These are phyloP conservation scores for Chloromonas sp. DNA, from an alignment of 163 green algal genomes.

Conservation along the genomic window DNA sequence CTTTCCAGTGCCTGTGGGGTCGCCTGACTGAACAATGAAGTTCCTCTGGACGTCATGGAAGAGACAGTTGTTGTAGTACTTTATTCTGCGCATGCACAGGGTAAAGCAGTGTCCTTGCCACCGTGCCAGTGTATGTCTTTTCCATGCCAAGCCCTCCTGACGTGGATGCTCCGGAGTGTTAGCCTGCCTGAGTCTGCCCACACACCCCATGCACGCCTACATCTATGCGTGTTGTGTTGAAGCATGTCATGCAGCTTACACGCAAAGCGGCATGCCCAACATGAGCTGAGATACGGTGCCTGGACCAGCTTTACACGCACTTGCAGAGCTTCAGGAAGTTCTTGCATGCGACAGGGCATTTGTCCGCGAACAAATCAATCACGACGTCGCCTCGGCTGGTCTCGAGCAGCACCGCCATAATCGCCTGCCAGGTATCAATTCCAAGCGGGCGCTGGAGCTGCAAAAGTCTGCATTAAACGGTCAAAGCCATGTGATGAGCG, in stretches of 20 bases:
- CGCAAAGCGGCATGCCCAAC: no score
- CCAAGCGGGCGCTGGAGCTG: background rate
- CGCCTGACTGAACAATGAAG: slow-evolving; percentile 94
- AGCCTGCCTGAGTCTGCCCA: no score
- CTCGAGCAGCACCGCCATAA: slow-evolving; percentile 53
- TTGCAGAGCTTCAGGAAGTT: slow-evolving; percentile 99
- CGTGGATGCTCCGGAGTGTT: no score
- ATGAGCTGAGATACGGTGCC: no score
- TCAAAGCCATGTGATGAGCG: no score
- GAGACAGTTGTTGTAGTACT: slow-evolving; percentile 98
- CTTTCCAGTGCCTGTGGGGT: slow-evolving; percentile 87
- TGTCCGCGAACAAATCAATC: slow-evolving; percentile 86
- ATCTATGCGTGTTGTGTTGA: no score
- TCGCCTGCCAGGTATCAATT: background rate
- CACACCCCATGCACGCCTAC: no score
- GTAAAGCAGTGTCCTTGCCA: background rate
- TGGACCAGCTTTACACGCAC: slow-evolving; percentile 31
- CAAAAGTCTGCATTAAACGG: no score
- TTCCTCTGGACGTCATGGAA: slow-evolving; percentile 92
- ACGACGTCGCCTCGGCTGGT: slow-evolving; percentile 88
- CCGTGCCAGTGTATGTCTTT: no score
- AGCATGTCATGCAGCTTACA: no score
- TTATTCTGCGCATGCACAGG: slow-evolving; percentile 67
- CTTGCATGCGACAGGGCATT: slow-evolving; percentile 75
- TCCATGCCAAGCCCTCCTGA: no score